Percentiles rank a stretch among this genome's conserved stretches.
Conservation (phyloP, 768 basidiomycete species). For the Gelatoporia subvermispora region DNA sequence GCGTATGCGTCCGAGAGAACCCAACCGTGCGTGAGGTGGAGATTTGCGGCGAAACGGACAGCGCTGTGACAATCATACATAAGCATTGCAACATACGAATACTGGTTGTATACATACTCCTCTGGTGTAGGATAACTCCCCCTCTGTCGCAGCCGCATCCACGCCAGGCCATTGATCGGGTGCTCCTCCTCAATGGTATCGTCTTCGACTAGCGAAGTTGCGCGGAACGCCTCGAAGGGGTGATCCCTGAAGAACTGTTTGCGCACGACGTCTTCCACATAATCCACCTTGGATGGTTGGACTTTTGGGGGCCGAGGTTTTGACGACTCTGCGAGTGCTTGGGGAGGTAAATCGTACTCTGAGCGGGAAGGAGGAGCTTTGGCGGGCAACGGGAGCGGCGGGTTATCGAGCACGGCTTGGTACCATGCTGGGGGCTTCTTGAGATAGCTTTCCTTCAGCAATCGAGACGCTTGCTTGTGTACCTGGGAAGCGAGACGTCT, state of each 20-base stretch:
- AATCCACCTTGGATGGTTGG: conserved; percentile 56
- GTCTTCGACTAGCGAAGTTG: conserved; percentile 71
- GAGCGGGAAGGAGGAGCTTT: conserved; percentile 60
- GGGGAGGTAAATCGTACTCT: conserved; percentile 39
- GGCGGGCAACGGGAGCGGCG: conserved; percentile 83
- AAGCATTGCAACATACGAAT: background rate
- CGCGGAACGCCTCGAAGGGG: conserved; percentile 91
- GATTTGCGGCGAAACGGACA: conserved; percentile 73
- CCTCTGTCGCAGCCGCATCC: conserved; percentile 79
- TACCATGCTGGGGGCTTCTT: conserved; percentile 76
- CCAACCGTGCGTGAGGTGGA: conserved; percentile 59
- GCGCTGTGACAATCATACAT: conserved; percentile 43
- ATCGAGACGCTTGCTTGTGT: conserved; percentile 79
- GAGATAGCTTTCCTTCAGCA: conserved; percentile 63
- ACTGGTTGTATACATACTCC: conserved; percentile 58
- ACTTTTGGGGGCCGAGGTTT: conserved; percentile 11
- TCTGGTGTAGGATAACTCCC: conserved; percentile 81
- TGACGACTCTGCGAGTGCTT: background rate
- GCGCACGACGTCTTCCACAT: conserved; percentile 82
- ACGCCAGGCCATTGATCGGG: conserved; percentile 52
- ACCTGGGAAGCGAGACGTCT: conserved; percentile 83
- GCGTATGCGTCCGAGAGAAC: conserved; percentile 79
- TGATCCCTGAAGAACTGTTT: conserved; percentile 93
- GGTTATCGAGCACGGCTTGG: conserved; percentile 77
- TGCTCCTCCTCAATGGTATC: conserved; percentile 52